phyloP scores from a whole-genome alignment of 106 monocot genomes.

The Dendrobium huoshanense region DNA sequence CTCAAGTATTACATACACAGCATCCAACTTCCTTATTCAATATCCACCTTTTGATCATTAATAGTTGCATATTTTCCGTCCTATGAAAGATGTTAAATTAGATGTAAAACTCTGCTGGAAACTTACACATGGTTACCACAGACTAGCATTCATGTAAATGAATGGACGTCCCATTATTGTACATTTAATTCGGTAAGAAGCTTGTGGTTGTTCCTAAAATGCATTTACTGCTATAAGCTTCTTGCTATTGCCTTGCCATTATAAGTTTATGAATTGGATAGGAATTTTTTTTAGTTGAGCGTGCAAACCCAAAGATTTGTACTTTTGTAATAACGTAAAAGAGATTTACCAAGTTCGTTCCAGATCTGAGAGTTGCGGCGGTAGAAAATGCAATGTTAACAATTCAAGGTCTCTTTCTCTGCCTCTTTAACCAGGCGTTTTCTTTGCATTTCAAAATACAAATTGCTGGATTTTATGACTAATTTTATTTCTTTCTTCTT shows the following conservation, averaged over 20 bases:
- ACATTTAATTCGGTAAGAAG: background rate
- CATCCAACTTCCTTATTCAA: too few relatives aligned
- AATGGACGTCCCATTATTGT: background rate
- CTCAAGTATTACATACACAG: too few relatives aligned
- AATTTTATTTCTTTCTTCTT: conserved; percentile 3
- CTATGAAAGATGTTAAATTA: too few relatives aligned
- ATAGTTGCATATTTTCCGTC: too few relatives aligned
- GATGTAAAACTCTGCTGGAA: too few relatives aligned
- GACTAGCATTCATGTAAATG: background rate
- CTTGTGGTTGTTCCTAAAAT: background rate
- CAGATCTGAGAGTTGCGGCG: background rate
- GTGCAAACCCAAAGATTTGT: background rate
- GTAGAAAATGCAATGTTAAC: background rate
- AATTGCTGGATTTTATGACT: background rate
- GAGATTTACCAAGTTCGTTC: background rate
- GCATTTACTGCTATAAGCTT: background rate
- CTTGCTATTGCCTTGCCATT: background rate
- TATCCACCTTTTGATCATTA: too few relatives aligned
- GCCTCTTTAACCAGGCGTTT: background rate
- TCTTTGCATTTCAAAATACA: background rate
- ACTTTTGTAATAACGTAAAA: background rate
- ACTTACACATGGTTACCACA: too few relatives aligned
- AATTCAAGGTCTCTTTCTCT: background rate
- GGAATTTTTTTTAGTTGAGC: background rate
- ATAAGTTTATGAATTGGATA: background rate